Evolutionary conservation across 352 stramenopile genomes (phyloP).

Genomic region (Globisporangium megalacanthum): DNA sequence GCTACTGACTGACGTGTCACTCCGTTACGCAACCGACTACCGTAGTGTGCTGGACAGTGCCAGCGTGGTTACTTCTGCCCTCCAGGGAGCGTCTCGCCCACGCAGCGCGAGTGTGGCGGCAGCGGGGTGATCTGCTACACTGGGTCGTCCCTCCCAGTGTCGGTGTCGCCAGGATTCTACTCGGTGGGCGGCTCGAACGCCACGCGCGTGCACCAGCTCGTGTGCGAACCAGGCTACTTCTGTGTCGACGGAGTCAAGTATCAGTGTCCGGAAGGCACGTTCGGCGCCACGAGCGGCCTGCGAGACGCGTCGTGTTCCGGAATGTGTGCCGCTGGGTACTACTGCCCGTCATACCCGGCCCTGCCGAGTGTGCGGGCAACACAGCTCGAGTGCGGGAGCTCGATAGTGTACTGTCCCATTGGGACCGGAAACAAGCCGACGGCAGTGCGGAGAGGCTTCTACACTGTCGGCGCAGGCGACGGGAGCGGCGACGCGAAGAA

Average conservation of each 20-base stretch:
- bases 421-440: constrained; percentile 44
- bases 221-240: constrained; percentile 72
- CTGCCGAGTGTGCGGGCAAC: constrained; percentile 32
- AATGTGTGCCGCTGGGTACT: constrained; percentile 52
- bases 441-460: constrained; percentile 43
- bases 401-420: constrained; percentile 49
- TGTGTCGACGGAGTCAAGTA: constrained; percentile 59
- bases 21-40: too few relatives aligned
- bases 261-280: constrained; percentile 72
- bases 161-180: constrained; percentile 59
- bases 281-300: constrained; percentile 41
- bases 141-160: constrained; percentile 26
- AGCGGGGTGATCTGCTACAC: constrained; percentile 45
- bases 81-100: constrained; percentile 34
- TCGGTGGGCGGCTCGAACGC: constrained; percentile 45
- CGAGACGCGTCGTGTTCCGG: constrained; percentile 45
- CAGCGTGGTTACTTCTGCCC: constrained; percentile 65
- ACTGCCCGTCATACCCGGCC: constrained; percentile 59
- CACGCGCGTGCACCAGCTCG: constrained; percentile 52
- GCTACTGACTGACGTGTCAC: not conserved
- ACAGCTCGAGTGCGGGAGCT: constrained; percentile 42
- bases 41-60: constrained; percentile 54
- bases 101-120: constrained; percentile 35
- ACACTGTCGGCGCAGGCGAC: constrained; percentile 37
- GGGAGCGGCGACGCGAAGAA: constrained; percentile 31